Evolutionary conservation across 441 rosid genomes (phyloP).

Genomic region (Gossypium laxum): DNA sequence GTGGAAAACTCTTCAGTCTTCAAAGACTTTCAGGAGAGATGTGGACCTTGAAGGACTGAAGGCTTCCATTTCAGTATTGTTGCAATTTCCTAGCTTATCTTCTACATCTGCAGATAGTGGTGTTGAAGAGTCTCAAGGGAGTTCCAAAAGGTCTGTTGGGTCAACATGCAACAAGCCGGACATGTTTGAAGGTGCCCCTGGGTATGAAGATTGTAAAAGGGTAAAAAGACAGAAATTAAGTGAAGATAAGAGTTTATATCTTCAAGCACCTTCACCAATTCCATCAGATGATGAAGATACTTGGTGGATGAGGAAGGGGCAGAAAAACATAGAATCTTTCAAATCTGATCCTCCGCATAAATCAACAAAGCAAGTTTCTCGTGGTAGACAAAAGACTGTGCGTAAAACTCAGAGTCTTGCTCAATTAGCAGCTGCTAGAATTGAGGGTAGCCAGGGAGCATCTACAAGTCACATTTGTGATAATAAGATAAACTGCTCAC

Average conservation of each 20-base stretch:
- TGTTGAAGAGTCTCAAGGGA: conserved; percentile 61
- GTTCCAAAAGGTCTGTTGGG: conserved; percentile 56
- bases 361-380: conserved; percentile 57
- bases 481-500: conserved; percentile 60
- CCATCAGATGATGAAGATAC: conserved; percentile 84
- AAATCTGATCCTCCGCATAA: conserved; percentile 65
- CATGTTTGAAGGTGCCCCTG: conserved; percentile 52
- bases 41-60: conserved; percentile 52
- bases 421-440: conserved; percentile 87
- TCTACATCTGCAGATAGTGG: conserved; percentile 36
- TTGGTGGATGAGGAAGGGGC: conserved; percentile 91
- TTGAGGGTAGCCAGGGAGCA: conserved; percentile 98
- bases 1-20: conserved; percentile 36
- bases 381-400: conserved; percentile 78
- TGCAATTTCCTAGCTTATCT: conserved; percentile 59
- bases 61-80: conserved; percentile 54
- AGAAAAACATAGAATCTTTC: conserved; percentile 41
- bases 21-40: conserved; percentile 37
- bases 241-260: conserved; percentile 60
- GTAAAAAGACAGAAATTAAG: conserved; percentile 64
- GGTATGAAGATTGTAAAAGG: conserved; percentile 86
- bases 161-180: conserved; percentile 48
- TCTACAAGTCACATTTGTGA: conserved; percentile 96
- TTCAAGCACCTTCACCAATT: conserved; percentile 59
- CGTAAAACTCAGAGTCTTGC: conserved; percentile 88